Conservation (phyloP, 306 rosid species). For the Glycine soja region DNA sequence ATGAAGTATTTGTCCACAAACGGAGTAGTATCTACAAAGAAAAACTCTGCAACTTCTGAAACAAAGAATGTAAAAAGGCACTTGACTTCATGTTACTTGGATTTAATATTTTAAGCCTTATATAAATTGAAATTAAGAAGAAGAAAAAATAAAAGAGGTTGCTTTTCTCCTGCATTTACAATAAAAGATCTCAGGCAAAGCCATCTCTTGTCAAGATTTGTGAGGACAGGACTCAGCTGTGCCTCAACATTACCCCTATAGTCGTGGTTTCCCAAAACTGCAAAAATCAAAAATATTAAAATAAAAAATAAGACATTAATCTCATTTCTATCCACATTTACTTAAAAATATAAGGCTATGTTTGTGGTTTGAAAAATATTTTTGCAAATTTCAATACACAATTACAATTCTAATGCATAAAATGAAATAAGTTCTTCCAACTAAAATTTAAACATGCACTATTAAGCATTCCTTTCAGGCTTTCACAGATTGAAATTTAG, state of each 20-base stretch:
- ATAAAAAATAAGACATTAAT: no score
- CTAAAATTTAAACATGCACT: no score
- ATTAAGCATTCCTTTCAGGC: no score
- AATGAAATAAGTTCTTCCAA: no score
- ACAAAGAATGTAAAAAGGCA: not conserved
- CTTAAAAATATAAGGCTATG: not conserved
- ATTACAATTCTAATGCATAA: no score
- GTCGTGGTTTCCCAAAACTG: conserved; percentile 86
- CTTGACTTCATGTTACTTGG: not conserved
- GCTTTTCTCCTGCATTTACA: conserved; percentile 57
- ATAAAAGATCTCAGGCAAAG: conserved; percentile 75
- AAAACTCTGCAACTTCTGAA: conserved; percentile 66
- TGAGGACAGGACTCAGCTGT: conserved; percentile 65
- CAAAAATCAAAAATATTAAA: not conserved
- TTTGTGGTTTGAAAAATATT: no score
- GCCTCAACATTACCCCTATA: conserved; percentile 73
- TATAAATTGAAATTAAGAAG: not conserved
- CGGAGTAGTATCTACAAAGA: conserved; percentile 90
- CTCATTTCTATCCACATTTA: not conserved
- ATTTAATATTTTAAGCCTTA: not conserved
- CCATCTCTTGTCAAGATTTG: conserved; percentile 66
- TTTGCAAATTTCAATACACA: no score
- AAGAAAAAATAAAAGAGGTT: no score
- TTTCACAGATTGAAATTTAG: no score
- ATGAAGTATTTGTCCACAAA: conserved; percentile 65